These are phyloP conservation scores for Coemansia sp. DNA, from an alignment of 192 early-diverging fungal genomes.

Conservation along the genomic window DNA sequence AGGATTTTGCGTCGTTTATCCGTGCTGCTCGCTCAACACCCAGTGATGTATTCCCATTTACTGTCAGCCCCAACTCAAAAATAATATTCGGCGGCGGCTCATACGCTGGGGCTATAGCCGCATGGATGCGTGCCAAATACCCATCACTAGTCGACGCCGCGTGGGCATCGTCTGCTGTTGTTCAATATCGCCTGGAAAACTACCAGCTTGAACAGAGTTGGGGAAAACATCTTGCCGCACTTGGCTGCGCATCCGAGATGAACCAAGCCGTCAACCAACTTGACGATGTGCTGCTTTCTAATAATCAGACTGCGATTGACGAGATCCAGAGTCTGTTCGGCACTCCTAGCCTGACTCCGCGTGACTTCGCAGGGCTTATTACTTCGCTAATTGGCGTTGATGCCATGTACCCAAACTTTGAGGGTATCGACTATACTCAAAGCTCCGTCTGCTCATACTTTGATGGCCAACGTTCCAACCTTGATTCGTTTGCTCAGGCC, in stretches of 20 bases:
- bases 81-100: slow-evolving; percentile 62
- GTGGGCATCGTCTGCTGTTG: slow-evolving; percentile 65
- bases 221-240: slow-evolving; percentile 30
- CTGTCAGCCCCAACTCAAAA: slow-evolving; percentile 21
- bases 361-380: slow-evolving; percentile 35
- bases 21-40: slow-evolving; percentile 18
- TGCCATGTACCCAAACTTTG: slow-evolving; percentile 13
- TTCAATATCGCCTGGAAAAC: slow-evolving; percentile 57
- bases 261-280: slow-evolving; percentile 47
- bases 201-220: slow-evolving; percentile 58
- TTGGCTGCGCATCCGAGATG: slow-evolving; percentile 32
- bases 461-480: slow-evolving; percentile 11
- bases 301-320: slow-evolving; percentile 14
- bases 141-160: slow-evolving; percentile 62
- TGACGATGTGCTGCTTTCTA: slow-evolving; percentile 21
- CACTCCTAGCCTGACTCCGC: slow-evolving; percentile 19
- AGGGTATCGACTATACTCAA: slow-evolving; percentile 14
- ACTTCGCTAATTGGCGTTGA: slow-evolving; percentile 13
- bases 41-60: slow-evolving; percentile 13
- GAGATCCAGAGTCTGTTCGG: slow-evolving; percentile 23
- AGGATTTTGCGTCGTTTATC: slow-evolving; percentile 35
- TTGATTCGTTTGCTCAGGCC: slow-evolving; percentile 27
- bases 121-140: slow-evolving; percentile 67
- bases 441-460: slow-evolving; percentile 27
- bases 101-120: slow-evolving; percentile 68